Percentiles rank a stretch among this genome's conserved stretches.
Conservation (phyloP, 176 grass and related monocot species). For the Carex kokanica region DNA sequence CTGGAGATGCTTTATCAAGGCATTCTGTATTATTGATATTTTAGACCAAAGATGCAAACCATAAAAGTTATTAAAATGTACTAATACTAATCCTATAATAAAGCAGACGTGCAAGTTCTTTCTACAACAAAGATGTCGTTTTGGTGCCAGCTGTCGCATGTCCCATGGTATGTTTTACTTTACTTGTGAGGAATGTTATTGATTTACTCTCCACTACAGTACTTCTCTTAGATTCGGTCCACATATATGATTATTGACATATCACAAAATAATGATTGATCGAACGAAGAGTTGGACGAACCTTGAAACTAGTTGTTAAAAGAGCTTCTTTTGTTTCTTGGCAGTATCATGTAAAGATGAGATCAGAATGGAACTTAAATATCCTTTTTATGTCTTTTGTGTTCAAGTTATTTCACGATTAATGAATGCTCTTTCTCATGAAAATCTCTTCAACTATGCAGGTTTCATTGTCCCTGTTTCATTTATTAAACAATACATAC, state of each 20-base stretch:
- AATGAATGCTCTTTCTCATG: conserved; percentile 35
- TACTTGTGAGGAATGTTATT: background rate
- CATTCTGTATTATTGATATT: background rate
- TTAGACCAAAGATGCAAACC: background rate
- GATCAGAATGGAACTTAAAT: background rate
- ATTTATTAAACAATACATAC: conserved; percentile 59
- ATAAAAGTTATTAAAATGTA: conserved; percentile 20
- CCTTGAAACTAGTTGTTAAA: background rate
- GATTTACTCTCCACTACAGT: background rate
- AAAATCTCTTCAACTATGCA: conserved; percentile 33
- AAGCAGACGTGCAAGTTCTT: conserved; percentile 99
- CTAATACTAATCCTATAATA: conserved; percentile 41
- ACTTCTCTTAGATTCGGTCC: background rate
- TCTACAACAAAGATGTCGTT: conserved; percentile 97
- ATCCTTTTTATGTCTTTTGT: background rate
- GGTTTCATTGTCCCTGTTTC: conserved; percentile 53
- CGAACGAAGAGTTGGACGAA: background rate
- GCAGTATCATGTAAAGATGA: background rate
- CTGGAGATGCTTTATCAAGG: background rate
- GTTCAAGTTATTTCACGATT: background rate
- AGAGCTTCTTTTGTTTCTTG: background rate
- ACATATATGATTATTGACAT: background rate
- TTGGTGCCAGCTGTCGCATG: conserved; percentile 86
- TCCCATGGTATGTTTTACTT: conserved; percentile 82
- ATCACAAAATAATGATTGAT: background rate